Percentiles rank a stretch among this genome's conserved stretches.
Evolutionary conservation across 805 yeast genomes (phyloP).

Genomic region (Metschnikowia kofuensis): DNA sequence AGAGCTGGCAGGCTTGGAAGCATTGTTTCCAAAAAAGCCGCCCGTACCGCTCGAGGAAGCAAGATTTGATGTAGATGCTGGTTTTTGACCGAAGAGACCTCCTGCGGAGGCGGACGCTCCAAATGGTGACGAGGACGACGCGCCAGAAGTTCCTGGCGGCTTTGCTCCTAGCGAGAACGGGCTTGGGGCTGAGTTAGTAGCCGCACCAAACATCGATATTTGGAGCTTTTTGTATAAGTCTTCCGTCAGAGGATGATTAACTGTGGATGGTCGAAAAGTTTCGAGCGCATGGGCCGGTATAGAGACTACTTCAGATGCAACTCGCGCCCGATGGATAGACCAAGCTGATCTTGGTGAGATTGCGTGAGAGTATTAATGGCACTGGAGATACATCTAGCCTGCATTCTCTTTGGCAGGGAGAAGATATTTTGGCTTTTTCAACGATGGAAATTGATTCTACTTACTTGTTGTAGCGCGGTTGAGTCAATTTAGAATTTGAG

Average conservation of each 20-base stretch:
- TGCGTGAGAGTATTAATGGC: neutral
- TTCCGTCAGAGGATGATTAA: neutral
- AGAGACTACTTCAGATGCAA: neutral
- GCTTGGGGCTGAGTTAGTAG: constrained; percentile 5
- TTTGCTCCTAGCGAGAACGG: constrained; percentile 13
- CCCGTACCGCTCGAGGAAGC: constrained; percentile 4
- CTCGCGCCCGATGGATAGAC: constrained; percentile 3
- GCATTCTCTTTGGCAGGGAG: no score
- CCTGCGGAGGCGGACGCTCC: constrained; percentile 7
- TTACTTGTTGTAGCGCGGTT: no score
- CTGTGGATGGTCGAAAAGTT: constrained; percentile 2
- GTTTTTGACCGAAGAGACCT: constrained; percentile 14
- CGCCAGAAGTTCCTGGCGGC: neutral
- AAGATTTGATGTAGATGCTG: constrained; percentile 4
- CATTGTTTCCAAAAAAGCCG: constrained; percentile 13
- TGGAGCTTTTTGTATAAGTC: neutral
- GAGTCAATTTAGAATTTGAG: no score
- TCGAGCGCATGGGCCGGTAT: constrained; percentile 6
- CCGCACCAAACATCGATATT: constrained; percentile 16
- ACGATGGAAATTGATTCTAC: no score
- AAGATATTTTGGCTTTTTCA: no score
- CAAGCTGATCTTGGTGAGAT: neutral
- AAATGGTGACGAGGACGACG: constrained; percentile 2
- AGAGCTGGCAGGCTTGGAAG: neutral
- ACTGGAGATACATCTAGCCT: no score